phyloP scores from a whole-genome alignment of 176 grass and related monocot genomes.

The Typha latifolia region DNA sequence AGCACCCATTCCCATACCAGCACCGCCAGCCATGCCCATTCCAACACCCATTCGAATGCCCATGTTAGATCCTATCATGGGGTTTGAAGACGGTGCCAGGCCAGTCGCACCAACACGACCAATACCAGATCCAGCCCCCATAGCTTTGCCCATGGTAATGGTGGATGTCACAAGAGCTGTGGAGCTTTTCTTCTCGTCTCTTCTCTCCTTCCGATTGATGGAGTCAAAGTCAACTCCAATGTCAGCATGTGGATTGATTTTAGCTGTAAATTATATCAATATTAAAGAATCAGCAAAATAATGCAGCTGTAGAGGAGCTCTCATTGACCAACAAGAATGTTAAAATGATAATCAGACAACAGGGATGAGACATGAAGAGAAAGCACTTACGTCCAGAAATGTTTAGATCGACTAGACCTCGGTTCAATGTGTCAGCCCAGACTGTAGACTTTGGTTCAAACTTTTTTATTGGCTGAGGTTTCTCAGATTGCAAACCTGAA shows the following conservation, averaged over 20 bases:
- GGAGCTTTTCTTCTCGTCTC: slow-evolving; percentile 69
- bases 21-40: neutral
- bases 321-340: neutral
- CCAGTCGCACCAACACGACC: slow-evolving; percentile 50
- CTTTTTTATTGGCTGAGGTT: slow-evolving; percentile 55
- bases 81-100: slow-evolving; percentile 43
- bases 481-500: slow-evolving; percentile 44
- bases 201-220: slow-evolving; percentile 92
- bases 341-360: neutral
- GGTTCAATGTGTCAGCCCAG: slow-evolving; percentile 89
- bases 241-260: slow-evolving; percentile 89
- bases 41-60: slow-evolving; percentile 41
- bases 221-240: slow-evolving; percentile 96
- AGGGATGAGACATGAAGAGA: neutral
- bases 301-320: neutral
- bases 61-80: slow-evolving; percentile 37
- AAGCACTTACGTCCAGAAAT: slow-evolving; percentile 54
- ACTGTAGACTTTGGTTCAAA: slow-evolving; percentile 73
- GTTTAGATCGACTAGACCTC: slow-evolving; percentile 77
- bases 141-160: slow-evolving; percentile 83
- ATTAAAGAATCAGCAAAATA: neutral
- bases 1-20: slow-evolving; percentile 44
- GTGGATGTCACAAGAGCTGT: slow-evolving; percentile 55
- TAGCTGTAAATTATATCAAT: slow-evolving; percentile 36
- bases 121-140: slow-evolving; percentile 78